phyloP scores from a whole-genome alignment of 2,329 filamentous ascomycete genomes.

The Penicillium crustosum region DNA sequence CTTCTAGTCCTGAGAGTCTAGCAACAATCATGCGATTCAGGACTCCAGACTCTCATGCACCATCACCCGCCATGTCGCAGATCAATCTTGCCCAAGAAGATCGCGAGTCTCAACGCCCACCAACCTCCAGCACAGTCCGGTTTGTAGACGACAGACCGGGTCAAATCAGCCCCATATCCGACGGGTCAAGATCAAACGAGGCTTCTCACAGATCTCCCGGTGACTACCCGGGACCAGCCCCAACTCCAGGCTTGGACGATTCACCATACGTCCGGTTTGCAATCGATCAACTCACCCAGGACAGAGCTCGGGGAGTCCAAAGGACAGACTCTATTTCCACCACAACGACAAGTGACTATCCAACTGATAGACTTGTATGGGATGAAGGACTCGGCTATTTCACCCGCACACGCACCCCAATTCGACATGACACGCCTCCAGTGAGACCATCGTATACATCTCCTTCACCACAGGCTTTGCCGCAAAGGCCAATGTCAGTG shows the following conservation, averaged over 20 bases:
- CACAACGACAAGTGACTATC: slow-evolving; percentile 42
- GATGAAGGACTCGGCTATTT: slow-evolving; percentile 49
- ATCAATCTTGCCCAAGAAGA: slow-evolving; percentile 8
- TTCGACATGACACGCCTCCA: slow-evolving; percentile 32
- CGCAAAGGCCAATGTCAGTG: slow-evolving; percentile 27
- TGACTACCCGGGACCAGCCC: slow-evolving; percentile 42
- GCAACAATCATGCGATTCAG: slow-evolving; percentile 45
- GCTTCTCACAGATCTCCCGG: slow-evolving; percentile 27
- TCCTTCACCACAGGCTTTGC: slow-evolving; percentile 37
- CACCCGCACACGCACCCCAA: slow-evolving; percentile 33
- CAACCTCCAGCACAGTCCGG: slow-evolving; percentile 30
- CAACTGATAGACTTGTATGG: slow-evolving; percentile 52
- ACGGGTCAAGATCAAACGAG: slow-evolving; percentile 23
- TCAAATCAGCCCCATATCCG: slow-evolving; percentile 24
- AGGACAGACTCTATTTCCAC: slow-evolving; percentile 49
- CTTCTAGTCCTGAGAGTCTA: slow-evolving; percentile 41
- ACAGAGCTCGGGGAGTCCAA: slow-evolving; percentile 59
- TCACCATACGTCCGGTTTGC: slow-evolving; percentile 87
- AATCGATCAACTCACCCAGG: slow-evolving; percentile 79
- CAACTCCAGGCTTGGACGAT: slow-evolving; percentile 78
- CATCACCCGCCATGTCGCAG: slow-evolving; percentile 30
- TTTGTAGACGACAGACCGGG: slow-evolving; percentile 27
- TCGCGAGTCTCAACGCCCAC: slow-evolving; percentile 18
- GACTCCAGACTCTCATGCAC: slow-evolving; percentile 44
- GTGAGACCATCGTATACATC: slow-evolving; percentile 32